Evolutionary conservation across 345 rosid genomes (phyloP), one percentile per base, ranked within the genome.

Genomic region (Rhodomyrtus tomentosa): DNA sequence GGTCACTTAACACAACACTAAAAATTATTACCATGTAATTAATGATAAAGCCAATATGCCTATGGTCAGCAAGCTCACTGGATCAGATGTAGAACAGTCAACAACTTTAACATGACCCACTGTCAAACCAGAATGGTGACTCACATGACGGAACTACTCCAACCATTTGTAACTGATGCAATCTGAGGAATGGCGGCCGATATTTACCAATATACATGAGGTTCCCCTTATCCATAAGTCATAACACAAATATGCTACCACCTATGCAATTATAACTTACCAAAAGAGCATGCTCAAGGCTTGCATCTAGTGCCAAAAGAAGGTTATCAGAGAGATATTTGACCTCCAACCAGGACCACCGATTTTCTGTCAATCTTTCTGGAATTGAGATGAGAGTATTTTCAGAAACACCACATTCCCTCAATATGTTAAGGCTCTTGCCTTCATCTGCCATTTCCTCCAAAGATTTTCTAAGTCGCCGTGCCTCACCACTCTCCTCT

Each of bases 401-500:
- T 89, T 95, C 96, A 83, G 95, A 90, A 90, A 97, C 93, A 79
- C 95, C 98, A 86, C 98, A 93, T 83, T 95, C 99, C 88, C 85
- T 92, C 87, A 97, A 86, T 55, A 93, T 90, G 84, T 55, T 80
- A 55, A 88, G 86, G 89, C 98, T 93, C 91, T 91, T 93, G 85
- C 88, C 89, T 87, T 95, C 99, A 81, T 95, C 95, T 62, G 98
- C 93, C 98, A 97, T 93, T 91, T 96, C 99, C 86, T 93, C 95
- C 91, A 97, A 91, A 25, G 99, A 92, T 85, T 89, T 93, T 87
- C 95, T 98, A 82, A 97, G 98, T 50, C 99, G 92, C 81, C 93
- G 87, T 29, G 99, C 98, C 87, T 97, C 99, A 82, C 98, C 99
- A 86, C 99, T 97, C 92, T 96, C 98, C 90, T 97, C 99, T 55